phyloP scores from a whole-genome alignment of 495 filamentous ascomycete genomes.

The Talaromyces adpressus region DNA sequence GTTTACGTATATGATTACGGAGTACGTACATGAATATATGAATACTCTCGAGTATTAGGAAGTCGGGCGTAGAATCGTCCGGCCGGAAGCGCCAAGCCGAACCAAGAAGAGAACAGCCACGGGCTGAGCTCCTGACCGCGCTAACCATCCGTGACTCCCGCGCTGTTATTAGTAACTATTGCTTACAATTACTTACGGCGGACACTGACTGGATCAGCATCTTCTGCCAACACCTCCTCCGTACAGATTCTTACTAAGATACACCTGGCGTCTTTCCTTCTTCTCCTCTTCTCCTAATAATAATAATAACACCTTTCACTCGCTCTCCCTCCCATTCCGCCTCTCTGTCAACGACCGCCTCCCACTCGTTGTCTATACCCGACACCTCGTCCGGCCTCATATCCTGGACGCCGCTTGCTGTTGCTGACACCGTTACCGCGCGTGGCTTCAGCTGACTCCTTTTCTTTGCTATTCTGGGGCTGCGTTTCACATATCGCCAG shows the following conservation, averaged over 20 bases:
- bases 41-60: no score
- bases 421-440: background rate
- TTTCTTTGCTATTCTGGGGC: background rate
- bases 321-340: background rate
- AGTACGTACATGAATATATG: no score
- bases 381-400: background rate
- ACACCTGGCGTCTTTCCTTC: background rate
- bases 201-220: no score
- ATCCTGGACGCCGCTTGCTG: background rate
- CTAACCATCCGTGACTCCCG: background rate
- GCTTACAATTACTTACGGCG: background rate
- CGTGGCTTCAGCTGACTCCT: background rate
- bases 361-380: background rate
- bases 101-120: background rate
- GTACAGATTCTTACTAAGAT: background rate
- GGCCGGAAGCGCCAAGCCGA: background rate
- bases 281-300: background rate
- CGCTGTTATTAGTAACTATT: background rate
- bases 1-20: no score
- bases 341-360: background rate
- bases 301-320: background rate
- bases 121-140: background rate
- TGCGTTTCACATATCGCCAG: slow-evolving; percentile 3
- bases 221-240: no score
- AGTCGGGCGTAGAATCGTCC: background rate